Evolutionary conservation across 179 eudicot genomes (phyloP).

Genomic region (Sideroxylon spinosum): DNA sequence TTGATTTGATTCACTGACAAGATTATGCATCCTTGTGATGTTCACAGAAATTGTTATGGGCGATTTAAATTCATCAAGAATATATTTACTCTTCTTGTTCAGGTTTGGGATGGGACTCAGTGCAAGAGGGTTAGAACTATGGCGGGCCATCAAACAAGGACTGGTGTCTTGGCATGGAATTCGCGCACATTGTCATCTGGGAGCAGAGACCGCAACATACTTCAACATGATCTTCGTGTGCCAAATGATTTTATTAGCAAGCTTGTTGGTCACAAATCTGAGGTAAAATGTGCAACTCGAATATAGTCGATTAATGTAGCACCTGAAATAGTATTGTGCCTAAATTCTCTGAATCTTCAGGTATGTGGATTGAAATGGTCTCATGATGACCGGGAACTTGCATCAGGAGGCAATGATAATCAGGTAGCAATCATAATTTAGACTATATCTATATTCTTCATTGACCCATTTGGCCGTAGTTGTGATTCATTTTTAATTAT

Average conservation of each 20-base stretch:
- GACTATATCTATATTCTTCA: background rate
- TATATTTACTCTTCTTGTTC: conserved; percentile 4
- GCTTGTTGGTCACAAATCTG: conserved; percentile 92
- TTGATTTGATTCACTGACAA: no score
- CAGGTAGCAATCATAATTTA: conserved; percentile 41
- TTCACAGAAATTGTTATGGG: background rate
- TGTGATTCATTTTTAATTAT: conserved; percentile 6
- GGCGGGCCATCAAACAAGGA: conserved; percentile 90
- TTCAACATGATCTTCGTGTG: conserved; percentile 93
- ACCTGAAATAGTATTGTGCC: background rate
- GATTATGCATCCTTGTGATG: background rate
- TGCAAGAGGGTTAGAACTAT: conserved; percentile 82
- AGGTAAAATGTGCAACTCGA: conserved; percentile 37
- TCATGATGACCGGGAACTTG: conserved; percentile 95
- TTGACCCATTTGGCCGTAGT: background rate
- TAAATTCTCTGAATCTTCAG: conserved; percentile 27
- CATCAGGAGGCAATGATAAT: conserved; percentile 97
- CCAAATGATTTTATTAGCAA: conserved; percentile 74
- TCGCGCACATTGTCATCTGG: conserved; percentile 90
- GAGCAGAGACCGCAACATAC: conserved; percentile 92
- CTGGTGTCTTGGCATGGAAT: conserved; percentile 93
- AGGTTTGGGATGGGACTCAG: conserved; percentile 95
- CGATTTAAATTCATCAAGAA: background rate
- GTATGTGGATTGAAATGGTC: conserved; percentile 99
- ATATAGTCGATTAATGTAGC: background rate